A percentile compares a stretch with the other conserved stretches of the same genome.
Conservation (phyloP, 768 basidiomycete species). For the Boletus eberwhitei region DNA sequence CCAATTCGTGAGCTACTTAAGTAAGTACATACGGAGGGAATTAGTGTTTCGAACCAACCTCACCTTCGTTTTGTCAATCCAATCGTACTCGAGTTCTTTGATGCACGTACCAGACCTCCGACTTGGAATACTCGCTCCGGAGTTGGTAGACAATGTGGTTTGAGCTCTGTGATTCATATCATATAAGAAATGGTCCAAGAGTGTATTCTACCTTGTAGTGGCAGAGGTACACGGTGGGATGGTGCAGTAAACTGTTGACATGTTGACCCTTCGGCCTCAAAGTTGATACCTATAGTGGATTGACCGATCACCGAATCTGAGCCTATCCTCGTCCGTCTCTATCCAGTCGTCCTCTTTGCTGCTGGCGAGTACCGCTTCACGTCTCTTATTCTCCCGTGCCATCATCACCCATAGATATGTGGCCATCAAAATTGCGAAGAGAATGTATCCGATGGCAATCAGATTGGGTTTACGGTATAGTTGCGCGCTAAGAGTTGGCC, state of each 20-base stretch:
- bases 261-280: slow-evolving; percentile 5
- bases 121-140: neutral
- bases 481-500: slow-evolving; percentile 45
- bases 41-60: no score
- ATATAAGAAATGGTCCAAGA: neutral
- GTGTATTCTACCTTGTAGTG: neutral
- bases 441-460: slow-evolving; percentile 57
- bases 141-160: neutral
- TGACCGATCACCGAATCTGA: slow-evolving; percentile 30
- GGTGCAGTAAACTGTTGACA: neutral
- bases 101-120: neutral
- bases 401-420: slow-evolving; percentile 47
- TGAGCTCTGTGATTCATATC: neutral
- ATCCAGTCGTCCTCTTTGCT: slow-evolving; percentile 4
- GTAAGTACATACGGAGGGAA: neutral
- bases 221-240: neutral
- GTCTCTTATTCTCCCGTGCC: slow-evolving; percentile 46
- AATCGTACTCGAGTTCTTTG: neutral
- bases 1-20: no score
- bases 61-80: neutral
- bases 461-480: slow-evolving; percentile 54
- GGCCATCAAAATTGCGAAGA: slow-evolving; percentile 44
- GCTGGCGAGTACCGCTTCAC: slow-evolving; percentile 30
- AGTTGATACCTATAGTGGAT: slow-evolving; percentile 29
- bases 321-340: slow-evolving; percentile 21